Conservation (phyloP, 192 early-diverging fungal species). For the Podila epicladia region DNA sequence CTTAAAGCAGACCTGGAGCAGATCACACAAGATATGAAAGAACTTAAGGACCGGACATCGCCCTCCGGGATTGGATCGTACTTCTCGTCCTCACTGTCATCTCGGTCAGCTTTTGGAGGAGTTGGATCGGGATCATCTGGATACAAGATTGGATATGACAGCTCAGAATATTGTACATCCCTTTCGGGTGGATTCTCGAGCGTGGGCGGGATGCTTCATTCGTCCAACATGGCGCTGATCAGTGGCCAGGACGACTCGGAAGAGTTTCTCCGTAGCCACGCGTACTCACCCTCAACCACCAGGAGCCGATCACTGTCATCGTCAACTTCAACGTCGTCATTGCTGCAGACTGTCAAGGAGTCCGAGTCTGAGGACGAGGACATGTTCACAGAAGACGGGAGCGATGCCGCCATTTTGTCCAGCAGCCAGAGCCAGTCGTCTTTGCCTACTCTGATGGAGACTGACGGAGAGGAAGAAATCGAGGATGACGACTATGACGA, state of each 20-base stretch:
- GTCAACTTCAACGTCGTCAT: background rate
- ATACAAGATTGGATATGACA: conserved; percentile 27
- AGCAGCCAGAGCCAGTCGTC: conserved; percentile 4
- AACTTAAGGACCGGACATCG: conserved; percentile 19
- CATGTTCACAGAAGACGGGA: background rate
- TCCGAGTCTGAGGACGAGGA: background rate
- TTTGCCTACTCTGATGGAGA: conserved; percentile 12
- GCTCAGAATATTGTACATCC: conserved; percentile 6
- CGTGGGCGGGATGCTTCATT: conserved; percentile 15
- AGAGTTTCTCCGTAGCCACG: conserved; percentile 16
- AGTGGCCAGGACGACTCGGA: conserved; percentile 36
- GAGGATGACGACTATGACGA: conserved; percentile 10
- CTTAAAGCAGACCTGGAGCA: conserved; percentile 30
- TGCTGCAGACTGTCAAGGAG: background rate
- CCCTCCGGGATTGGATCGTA: background rate
- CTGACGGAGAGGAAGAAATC: conserved; percentile 8
- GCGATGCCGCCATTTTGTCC: conserved; percentile 1
- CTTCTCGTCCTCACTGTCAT: background rate
- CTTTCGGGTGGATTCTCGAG: conserved; percentile 32
- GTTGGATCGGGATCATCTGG: background rate
- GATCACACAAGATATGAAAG: conserved; percentile 16
- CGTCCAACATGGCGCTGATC: conserved; percentile 11
- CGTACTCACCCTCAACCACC: conserved; percentile 14
- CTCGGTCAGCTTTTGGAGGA: background rate
- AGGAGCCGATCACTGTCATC: background rate